Evolutionary conservation across 352 stramenopile genomes (phyloP), one percentile per base, ranked within the genome.

Genomic region (Pythium chondricola): DNA sequence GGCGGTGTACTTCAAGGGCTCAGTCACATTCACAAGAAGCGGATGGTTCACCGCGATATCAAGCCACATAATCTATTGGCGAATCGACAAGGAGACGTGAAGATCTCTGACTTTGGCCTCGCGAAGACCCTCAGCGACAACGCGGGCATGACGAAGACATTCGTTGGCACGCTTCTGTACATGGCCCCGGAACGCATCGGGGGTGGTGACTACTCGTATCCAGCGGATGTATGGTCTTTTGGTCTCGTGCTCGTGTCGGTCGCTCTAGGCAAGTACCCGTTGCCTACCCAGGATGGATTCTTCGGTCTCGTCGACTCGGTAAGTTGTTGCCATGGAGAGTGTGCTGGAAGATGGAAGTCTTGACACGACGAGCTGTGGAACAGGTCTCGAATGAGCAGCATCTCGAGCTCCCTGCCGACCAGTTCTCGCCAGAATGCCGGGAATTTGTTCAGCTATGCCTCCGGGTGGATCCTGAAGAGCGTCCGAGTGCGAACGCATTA

Each of bases 151-250:
- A 89, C 85, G 6, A 92, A 96, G 43, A 97, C 89, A 1, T 97
- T 97, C 57, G 88, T 98, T 20, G 92, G 92, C 1, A 98, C 91
- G 6, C 47, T 97, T 45, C 65, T 94, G 4, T 98, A 97, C 62
- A 98, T 98, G 93, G 86, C 88, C 2, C 93, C 93, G 17, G 93
- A 98, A 63, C 80, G 93, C 13, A 96, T 98, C 50, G 80, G 81
- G 21, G 88, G 88, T 10, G 83, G 86, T 1, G 82, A 92, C 49
- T 98, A 98, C 64, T 92, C 73, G 7, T 96, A 88, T 59, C 66
- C 83, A 80, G 83, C 83, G 25, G 83, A 93, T 48, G 63, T 93
- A 29, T 93, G 83, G 83, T 93, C 83, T 4, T 93, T 89, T 40
- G 83, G 83, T 14, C 59, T 93, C 21, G 78, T 74, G 2, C 45